Percentiles rank a stretch among this genome's conserved stretches.
Conservation (phyloP, 306 rosid species). For the Dryas alaskensis region DNA sequence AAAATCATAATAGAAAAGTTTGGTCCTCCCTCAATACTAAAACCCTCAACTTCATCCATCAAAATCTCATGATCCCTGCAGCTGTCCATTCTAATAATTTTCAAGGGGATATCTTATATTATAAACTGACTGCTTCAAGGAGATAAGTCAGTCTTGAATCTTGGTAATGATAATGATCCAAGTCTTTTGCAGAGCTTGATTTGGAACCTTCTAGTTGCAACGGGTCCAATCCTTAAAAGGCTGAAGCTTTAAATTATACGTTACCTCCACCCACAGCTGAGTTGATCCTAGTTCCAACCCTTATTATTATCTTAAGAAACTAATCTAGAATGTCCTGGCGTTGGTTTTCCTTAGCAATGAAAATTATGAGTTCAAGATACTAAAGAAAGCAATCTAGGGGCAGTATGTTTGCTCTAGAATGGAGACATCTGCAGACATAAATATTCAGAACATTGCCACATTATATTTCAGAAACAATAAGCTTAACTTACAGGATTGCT, state of each 20-base stretch:
- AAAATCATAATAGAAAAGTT: neutral
- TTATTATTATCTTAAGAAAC: neutral
- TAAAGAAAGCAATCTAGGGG: neutral
- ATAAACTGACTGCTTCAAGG: neutral
- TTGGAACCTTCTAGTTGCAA: neutral
- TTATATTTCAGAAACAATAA: neutral
- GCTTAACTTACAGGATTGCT: slow-evolving; percentile 93
- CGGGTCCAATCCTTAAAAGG: neutral
- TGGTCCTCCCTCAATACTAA: neutral
- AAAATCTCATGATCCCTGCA: neutral
- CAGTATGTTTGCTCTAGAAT: neutral
- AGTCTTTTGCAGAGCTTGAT: neutral
- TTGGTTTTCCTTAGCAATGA: neutral
- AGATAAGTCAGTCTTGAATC: neutral
- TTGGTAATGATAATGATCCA: neutral
- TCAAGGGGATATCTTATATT: neutral
- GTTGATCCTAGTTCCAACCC: neutral
- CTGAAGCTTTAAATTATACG: neutral
- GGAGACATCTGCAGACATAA: slow-evolving; percentile 5
- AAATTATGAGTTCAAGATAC: neutral
- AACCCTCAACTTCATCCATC: neutral
- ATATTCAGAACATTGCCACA: slow-evolving; percentile 18
- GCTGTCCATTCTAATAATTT: neutral
- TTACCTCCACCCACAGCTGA: neutral
- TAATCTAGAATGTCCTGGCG: neutral